Evolutionary conservation across 257 asterid genomes (phyloP), one percentile per base, ranked within the genome.

Genomic region (Rauvolfia tetraphylla): DNA sequence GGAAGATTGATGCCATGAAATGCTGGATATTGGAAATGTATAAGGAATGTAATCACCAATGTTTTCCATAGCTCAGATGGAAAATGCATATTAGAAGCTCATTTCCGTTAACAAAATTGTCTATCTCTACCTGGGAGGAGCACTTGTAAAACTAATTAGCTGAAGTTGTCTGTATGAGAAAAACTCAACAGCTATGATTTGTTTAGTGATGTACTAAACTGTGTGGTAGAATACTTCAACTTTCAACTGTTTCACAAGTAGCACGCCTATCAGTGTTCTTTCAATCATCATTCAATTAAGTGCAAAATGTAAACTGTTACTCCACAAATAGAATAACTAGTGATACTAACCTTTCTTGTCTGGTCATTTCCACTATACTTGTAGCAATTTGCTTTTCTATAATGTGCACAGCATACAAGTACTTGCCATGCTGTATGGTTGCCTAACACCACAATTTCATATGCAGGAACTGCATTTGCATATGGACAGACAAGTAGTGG

Each of bases 401-500:
- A 14, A 38, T 4, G 10, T 38, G 41, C 51, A 10, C 23, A 38
- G 18, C n/a, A 20, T 39, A 67, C 2, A 51, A 51, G 25, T 67
- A 38, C 25, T 67, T 22, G 22, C 44, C 25, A 7, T 22, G 18
- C 29, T 8, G 31, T 38, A 22, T 38, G 31, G 33, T 17, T 33
- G 41, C 25, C 10, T 67, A 67, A 67, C 22, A 29, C 31, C 18
- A 33, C 5, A 73, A 73, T 29, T 31, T 58, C 62, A 53, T 25
- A 71, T 86, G 80, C 85, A 95, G 98, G 98, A 82, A 95, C 99
- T 85, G 97, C 93, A 80, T 95, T 95, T 86, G 99, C 99, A 31
- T 95, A 93, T 78, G 99, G 99, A 39, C 99, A 95, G 87, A 95
- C 98, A 61, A 95, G 99, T 78, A 95, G 99, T 84, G 99, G 99